Conservation (phyloP, 2,329 filamentous ascomycete species). For the Plectosphaerella plurivora region DNA sequence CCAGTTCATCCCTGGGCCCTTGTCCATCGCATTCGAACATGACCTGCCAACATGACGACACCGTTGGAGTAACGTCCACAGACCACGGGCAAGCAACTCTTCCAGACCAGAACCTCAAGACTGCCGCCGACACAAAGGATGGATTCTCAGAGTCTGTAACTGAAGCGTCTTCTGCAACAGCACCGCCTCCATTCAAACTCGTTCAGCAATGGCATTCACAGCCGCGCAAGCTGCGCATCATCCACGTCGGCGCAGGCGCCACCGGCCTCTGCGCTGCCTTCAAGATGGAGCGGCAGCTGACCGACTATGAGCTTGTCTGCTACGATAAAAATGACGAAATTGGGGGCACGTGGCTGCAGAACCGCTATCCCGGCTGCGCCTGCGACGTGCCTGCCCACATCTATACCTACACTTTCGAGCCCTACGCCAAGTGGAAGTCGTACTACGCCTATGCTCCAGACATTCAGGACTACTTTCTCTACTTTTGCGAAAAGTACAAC, state of each 20-base stretch:
- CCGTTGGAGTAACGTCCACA: no score
- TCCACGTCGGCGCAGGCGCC: not conserved
- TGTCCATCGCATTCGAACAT: no score
- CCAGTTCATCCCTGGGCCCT: no score
- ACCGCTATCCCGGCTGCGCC: conserved; percentile 16
- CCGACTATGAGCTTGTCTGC: not conserved
- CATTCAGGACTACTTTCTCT: conserved; percentile 13
- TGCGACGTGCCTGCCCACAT: conserved; percentile 18
- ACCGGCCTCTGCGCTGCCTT: not conserved
- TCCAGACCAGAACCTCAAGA: no score
- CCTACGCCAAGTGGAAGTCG: not conserved
- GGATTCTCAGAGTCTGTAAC: no score
- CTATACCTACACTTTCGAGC: conserved; percentile 4
- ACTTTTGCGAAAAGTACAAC: conserved; percentile 7
- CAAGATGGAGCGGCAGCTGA: not conserved
- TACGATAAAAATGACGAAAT: not conserved
- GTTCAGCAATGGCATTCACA: not conserved
- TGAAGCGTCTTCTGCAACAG: no score
- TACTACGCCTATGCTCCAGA: not conserved
- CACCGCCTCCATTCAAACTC: not conserved
- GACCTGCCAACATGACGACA: no score
- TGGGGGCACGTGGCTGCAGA: conserved; percentile 18
- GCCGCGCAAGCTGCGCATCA: not conserved
- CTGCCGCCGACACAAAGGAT: no score
- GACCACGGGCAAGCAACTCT: no score